These are phyloP conservation scores for Polytrichum commune DNA, from an alignment of 225 moss, liverwort and hornwort genomes.

Conservation along the genomic window DNA sequence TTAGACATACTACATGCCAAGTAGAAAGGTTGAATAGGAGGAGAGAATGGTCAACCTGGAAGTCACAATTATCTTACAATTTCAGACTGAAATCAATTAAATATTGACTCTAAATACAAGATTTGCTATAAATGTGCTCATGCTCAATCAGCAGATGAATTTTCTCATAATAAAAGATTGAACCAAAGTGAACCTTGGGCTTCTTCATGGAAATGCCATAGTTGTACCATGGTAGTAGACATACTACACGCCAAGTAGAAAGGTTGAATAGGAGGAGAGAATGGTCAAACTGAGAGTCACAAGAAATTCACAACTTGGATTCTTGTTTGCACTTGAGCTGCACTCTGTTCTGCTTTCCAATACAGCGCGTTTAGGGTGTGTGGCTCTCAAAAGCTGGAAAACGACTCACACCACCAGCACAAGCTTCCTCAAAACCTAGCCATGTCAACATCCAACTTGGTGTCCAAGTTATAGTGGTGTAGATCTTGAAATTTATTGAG, in stretches of 20 bases:
- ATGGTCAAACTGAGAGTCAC: constrained; percentile 66
- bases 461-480: constrained; percentile 31
- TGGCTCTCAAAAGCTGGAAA: constrained; percentile 56
- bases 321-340: constrained; percentile 43
- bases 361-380: constrained; percentile 40
- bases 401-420: constrained; percentile 60
- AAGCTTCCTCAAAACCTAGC: constrained; percentile 53
- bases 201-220: no score
- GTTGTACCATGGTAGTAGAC: no score
- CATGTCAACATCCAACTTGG: constrained; percentile 45
- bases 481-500: constrained; percentile 8
- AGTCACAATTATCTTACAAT: no score
- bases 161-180: no score
- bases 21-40: background rate
- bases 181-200: no score
- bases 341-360: constrained; percentile 52
- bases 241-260: no score
- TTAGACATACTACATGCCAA: no score
- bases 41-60: no score
- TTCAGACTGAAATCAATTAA: no score
- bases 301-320: constrained; percentile 52
- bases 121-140: no score
- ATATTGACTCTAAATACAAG: no score
- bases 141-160: no score
- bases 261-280: constrained; percentile 4